These are phyloP conservation scores for Forsythia viridissima DNA, from an alignment of 257 asterid species.

Conservation along the genomic window DNA sequence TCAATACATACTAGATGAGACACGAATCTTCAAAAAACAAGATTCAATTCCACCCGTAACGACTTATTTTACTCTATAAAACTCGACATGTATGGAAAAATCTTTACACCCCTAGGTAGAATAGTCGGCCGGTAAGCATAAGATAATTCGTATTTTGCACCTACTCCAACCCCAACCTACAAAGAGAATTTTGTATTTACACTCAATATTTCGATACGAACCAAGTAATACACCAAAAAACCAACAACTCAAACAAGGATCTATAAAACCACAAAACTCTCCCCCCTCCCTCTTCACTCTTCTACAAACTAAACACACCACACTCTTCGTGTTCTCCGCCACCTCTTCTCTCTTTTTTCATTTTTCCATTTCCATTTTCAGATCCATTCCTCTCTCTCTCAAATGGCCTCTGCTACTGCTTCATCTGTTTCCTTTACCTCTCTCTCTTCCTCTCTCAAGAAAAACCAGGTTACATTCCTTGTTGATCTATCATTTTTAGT, in stretches of 20 bases:
- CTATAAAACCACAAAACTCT: not conserved
- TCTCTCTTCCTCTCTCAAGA: slow-evolving; percentile 5
- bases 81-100: rapidly evolving
- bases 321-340: slow-evolving; percentile 17
- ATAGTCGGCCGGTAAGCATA: too few relatives aligned
- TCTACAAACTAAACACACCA: not conserved
- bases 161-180: not conserved
- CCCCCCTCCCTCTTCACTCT: not conserved
- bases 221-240: not conserved
- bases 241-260: not conserved
- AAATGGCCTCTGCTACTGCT: slow-evolving; percentile 11
- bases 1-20: too few relatives aligned
- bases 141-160: not conserved
- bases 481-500: not conserved
- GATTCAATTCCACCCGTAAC: too few relatives aligned
- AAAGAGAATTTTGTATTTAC: not conserved
- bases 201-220: not conserved
- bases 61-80: not conserved
- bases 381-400: slow-evolving; percentile 1
- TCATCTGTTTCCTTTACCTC: slow-evolving; percentile 1
- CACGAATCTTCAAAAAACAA: too few relatives aligned
- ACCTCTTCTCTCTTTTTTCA: not conserved
- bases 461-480: slow-evolving; percentile 6
- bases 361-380: not conserved
- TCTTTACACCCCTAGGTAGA: not conserved